A percentile compares a stretch with the other conserved stretches of the same genome.
These are phyloP conservation scores for Penicillium glabrum DNA, from an alignment of 2,329 filamentous ascomycete genomes.

Conservation along the genomic window DNA sequence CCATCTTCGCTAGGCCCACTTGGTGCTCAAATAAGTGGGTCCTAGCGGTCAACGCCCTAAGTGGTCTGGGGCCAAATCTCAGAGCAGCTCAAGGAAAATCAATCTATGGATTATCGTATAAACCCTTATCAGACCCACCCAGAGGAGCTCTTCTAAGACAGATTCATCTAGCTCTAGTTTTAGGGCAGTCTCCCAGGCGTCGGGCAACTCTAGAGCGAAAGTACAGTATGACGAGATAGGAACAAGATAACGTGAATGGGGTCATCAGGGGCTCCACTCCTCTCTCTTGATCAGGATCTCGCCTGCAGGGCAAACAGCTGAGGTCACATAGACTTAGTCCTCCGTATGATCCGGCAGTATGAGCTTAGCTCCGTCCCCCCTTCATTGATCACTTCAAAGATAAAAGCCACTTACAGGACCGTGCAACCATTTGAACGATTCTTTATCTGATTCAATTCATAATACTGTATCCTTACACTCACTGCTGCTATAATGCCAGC, in stretches of 20 bases:
- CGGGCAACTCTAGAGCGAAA: not conserved
- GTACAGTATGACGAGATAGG: not conserved
- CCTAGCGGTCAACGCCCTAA: not conserved
- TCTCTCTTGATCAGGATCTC: not conserved
- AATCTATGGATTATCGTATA: not conserved
- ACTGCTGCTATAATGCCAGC: slow-evolving; percentile 18
- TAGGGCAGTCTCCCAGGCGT: not conserved
- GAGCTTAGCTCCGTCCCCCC: not conserved
- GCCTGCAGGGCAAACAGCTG: not conserved
- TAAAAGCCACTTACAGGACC: not conserved
- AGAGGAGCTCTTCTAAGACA: not conserved
- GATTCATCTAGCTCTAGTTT: too few species aligned
- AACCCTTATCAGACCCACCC: not conserved
- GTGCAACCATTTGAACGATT: not conserved
- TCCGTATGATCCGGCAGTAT: not conserved
- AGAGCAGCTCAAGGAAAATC: not conserved
- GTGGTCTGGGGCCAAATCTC: not conserved
- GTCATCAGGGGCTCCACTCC: not conserved
- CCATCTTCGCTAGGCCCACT: not conserved
- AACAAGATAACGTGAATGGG: not conserved
- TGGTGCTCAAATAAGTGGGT: not conserved
- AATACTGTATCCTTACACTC: not conserved
- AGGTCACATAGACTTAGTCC: not conserved
- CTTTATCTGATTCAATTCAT: not conserved
- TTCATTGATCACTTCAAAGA: not conserved